A percentile compares a stretch with the other conserved stretches of the same genome.
Evolutionary conservation across 768 basidiomycete species (phyloP).

Genomic region (Leccinellum luteum): DNA sequence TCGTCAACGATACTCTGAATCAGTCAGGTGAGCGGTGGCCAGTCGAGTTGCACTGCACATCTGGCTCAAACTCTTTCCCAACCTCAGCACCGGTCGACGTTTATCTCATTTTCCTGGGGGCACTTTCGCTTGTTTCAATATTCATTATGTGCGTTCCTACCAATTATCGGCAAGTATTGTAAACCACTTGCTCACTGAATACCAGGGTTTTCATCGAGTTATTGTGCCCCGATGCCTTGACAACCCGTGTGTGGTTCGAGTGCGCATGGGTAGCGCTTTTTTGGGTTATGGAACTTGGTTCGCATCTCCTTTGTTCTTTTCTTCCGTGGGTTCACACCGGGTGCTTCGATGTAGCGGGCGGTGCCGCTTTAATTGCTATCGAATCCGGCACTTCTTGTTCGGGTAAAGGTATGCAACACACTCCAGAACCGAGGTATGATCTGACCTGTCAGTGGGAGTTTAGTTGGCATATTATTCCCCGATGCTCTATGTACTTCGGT

Average conservation of each 20-base stretch:
- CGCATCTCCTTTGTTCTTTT: constrained; percentile 16
- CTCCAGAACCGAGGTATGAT: neutral
- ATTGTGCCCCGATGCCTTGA: constrained; percentile 45
- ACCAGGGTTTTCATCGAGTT: constrained; percentile 58
- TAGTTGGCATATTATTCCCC: neutral
- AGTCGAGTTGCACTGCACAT: neutral
- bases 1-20: constrained; percentile 34
- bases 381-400: constrained; percentile 38
- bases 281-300: constrained; percentile 61
- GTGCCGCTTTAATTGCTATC: constrained; percentile 45
- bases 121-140: constrained; percentile 52
- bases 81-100: constrained; percentile 48
- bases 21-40: constrained; percentile 39
- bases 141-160: constrained; percentile 52
- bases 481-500: constrained; percentile 46
- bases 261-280: constrained; percentile 57
- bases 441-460: constrained; percentile 1
- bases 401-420: constrained; percentile 20
- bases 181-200: constrained; percentile 6
- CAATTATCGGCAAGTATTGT: neutral
- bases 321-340: constrained; percentile 4
- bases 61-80: constrained; percentile 9
- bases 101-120: constrained; percentile 60
- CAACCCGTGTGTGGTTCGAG: constrained; percentile 72
- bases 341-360: constrained; percentile 42